Percentiles rank a stretch among this genome's conserved stretches.
Evolutionary conservation across 2,329 filamentous ascomycete species (phyloP).

Genomic region (Xylaria sp.): DNA sequence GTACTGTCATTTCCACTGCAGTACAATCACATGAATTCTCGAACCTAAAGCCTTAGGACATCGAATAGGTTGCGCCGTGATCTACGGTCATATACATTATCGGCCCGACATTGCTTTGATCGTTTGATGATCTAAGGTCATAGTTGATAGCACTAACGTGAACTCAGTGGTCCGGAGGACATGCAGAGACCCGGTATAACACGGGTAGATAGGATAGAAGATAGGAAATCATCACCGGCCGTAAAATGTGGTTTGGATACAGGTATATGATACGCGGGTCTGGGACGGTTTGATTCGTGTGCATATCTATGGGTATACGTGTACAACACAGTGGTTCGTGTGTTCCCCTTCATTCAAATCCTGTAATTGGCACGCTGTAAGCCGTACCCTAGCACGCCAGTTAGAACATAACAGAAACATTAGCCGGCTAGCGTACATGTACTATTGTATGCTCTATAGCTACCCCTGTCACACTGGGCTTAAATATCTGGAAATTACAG

Average conservation of each 20-base stretch:
- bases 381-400: not conserved
- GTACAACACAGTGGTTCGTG: not conserved
- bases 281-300: not conserved
- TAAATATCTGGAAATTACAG: not conserved
- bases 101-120: constrained; percentile 13
- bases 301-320: not conserved
- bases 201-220: not conserved
- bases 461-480: not conserved
- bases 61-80: not conserved
- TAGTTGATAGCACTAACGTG: not conserved
- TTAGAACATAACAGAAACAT: not conserved
- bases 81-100: constrained; percentile 10
- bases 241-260: not conserved
- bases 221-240: constrained; percentile 2
- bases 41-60: not conserved
- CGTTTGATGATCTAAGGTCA: not conserved
- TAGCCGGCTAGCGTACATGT: not conserved
- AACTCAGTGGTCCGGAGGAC: not conserved
- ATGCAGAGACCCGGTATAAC: not conserved
- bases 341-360: not conserved
- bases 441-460: not conserved
- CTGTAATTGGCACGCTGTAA: not conserved
- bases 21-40: not conserved
- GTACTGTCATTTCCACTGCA: not conserved
- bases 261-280: not conserved